Conservation (phyloP, 2,329 filamentous ascomycete species). For the Penicillium janthinellum region DNA sequence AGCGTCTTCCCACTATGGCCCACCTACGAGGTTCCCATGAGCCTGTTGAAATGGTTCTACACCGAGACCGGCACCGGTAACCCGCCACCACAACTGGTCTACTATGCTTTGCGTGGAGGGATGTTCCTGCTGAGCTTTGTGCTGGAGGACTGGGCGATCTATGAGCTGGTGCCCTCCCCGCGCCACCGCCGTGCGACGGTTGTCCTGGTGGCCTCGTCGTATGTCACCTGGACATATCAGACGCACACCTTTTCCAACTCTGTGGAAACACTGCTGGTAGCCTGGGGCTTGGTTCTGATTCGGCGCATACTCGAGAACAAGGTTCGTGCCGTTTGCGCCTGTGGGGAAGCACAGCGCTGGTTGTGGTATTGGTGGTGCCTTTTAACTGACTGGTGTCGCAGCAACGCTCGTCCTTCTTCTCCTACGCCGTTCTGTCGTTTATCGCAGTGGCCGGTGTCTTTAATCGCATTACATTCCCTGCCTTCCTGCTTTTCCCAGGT, state of each 20-base stretch:
- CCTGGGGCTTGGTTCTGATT: conserved; percentile 91
- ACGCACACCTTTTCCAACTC: conserved; percentile 98
- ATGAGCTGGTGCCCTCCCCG: conserved; percentile 81
- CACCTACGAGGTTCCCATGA: conserved; percentile 91
- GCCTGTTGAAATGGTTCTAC: conserved; percentile 88
- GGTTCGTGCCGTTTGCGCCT: conserved; percentile 50
- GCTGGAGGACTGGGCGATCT: conserved; percentile 93
- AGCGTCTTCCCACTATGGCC: conserved; percentile 97
- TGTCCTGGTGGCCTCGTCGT: conserved; percentile 87
- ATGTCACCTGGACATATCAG: conserved; percentile 98
- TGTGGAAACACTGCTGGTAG: conserved; percentile 86
- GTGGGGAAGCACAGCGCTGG: neutral
- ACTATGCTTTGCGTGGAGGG: conserved; percentile 81
- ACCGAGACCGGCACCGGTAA: conserved; percentile 78
- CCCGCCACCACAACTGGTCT: conserved; percentile 75
- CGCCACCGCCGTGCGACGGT: conserved; percentile 72
- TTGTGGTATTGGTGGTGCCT: neutral
- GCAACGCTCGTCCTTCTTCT: conserved; percentile 74
- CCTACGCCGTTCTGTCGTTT: conserved; percentile 76
- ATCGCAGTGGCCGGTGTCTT: conserved; percentile 85
- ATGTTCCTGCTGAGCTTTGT: conserved; percentile 98
- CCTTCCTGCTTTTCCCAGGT: conserved; percentile 83
- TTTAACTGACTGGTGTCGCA: conserved; percentile 37
- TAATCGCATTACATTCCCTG: conserved; percentile 96
- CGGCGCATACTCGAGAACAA: conserved; percentile 79